Base-by-base conservation (phyloP, 164 flowering plant genomes). In the Macadamia tetraphylla region DNA sequence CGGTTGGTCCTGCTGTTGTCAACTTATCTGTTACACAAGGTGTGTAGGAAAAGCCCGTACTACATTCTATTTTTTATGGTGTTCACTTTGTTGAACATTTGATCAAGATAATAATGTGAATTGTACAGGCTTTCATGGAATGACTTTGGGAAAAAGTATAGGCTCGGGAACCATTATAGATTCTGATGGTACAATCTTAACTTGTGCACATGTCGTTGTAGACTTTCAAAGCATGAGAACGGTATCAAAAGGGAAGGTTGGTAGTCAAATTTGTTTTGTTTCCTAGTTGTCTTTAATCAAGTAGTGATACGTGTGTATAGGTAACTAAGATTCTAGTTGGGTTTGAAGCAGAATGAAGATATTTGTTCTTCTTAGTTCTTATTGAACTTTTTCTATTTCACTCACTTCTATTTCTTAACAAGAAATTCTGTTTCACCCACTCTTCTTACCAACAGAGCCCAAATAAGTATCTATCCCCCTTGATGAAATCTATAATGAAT, bases 161-260 rank as follows among this genome's bases (percentile, higher is more conserved):
- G 94, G 92, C 6, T 89, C 97, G 30, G 98, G 97, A 73, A 89
- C 96, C 14, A 89, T 94, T 8, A 91, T 94, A 14, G 80, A 88
- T 75, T 63, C 84, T 5, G 88, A 94, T 80, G 98, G 98, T 66
- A 91, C 94, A 57, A 91, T 94, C 59, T 82, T 94, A 71, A 94
- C 98, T 42, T 94, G 98, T 77, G 97, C 97, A 55, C 96, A 94
- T 80, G 87, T 82, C 60, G 92, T 91, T 57, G 91, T 80, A 66
- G 92, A 86, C 75, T 84, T 81, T 71, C 88, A 87, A 53, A 81
- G 86, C 63, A 46, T 70, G 42, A 75, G 77, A 60, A 58, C 75
- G 70, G 65, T 78, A 42, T 66, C 88, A 1, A 85, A 84, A 69
- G 94, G 85, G 40, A 88, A 83, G 94, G 97, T 91, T 43, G 31